phyloP scores from a whole-genome alignment of 352 stramenopile species.

The Globisporangium lucens region DNA sequence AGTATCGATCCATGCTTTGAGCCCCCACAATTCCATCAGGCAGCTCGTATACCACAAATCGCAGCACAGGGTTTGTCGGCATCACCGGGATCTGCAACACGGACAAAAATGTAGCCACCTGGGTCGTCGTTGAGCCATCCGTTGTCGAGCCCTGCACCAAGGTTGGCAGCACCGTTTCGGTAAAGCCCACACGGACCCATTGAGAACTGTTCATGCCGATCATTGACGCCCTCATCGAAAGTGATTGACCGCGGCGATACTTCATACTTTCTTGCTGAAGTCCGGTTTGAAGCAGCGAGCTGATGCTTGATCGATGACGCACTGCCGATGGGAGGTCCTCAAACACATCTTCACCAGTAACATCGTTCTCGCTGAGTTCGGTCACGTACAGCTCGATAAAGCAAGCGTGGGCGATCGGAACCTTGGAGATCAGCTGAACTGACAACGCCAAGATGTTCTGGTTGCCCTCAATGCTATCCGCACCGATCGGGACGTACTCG shows the following conservation, averaged over 20 bases:
- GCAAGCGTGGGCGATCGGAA: conserved; percentile 64
- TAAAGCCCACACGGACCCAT: conserved; percentile 74
- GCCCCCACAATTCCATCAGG: conserved; percentile 32
- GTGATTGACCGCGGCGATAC: conserved; percentile 44
- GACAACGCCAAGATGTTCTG: conserved; percentile 81
- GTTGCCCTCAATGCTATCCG: conserved; percentile 48
- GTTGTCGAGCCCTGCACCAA: conserved; percentile 28
- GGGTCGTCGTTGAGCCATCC: conserved; percentile 19
- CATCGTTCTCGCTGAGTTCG: conserved; percentile 55
- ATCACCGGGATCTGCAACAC: conserved; percentile 76
- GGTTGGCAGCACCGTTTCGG: conserved; percentile 71
- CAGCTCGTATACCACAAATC: conserved; percentile 84
- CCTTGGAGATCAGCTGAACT: conserved; percentile 58
- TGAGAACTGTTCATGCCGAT: conserved; percentile 29
- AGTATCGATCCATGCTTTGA: conserved; percentile 11
- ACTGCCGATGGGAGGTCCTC: conserved; percentile 40
- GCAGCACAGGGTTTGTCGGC: conserved; percentile 56
- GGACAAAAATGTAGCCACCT: conserved; percentile 74
- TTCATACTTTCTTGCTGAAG: conserved; percentile 66
- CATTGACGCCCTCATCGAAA: conserved; percentile 39
- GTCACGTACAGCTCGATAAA: conserved; percentile 77
- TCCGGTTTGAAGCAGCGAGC: conserved; percentile 66
- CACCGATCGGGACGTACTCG: conserved; percentile 62
- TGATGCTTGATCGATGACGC: conserved; percentile 67
- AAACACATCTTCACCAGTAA: conserved; percentile 47